A percentile compares a stretch with the other conserved stretches of the same genome.
Evolutionary conservation across 1,284 basidiomycete genomes (phyloP).

Genomic region (Heterobasidion parviporum): DNA sequence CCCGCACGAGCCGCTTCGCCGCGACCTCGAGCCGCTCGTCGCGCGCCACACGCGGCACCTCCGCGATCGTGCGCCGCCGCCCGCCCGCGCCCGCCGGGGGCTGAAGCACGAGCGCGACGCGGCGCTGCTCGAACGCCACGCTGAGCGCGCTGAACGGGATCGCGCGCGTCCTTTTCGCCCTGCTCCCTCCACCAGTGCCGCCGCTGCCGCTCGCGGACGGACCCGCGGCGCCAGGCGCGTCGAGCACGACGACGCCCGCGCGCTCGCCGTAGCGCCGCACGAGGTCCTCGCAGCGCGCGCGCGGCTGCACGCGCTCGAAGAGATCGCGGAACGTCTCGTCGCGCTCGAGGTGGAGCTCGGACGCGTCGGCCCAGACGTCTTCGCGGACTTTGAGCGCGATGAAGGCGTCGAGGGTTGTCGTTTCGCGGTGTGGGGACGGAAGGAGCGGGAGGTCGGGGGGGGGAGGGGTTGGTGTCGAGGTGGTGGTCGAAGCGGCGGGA

Average conservation of each 20-base stretch:
- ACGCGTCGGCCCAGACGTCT: conserved; percentile 65
- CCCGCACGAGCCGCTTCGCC: conserved; percentile 43
- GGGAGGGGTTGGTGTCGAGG: conserved; percentile 1
- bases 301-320: conserved; percentile 68
- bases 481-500: background rate
- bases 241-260: conserved; percentile 23
- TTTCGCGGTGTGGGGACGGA: conserved; percentile 53
- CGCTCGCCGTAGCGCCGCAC: conserved; percentile 50
- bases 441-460: conserved; percentile 13
- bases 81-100: conserved; percentile 26
- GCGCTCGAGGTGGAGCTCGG: conserved; percentile 61
- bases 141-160: conserved; percentile 48
- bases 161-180: conserved; percentile 7
- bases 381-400: conserved; percentile 70
- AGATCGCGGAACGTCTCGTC: conserved; percentile 68
- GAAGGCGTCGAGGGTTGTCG: conserved; percentile 64
- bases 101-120: conserved; percentile 45
- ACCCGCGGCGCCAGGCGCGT: conserved; percentile 25
- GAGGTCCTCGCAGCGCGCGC: conserved; percentile 64
- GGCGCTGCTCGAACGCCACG: conserved; percentile 49
- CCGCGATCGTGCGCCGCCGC: conserved; percentile 39
- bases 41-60: conserved; percentile 35
- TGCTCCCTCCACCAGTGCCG: background rate
- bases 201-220: conserved; percentile 17
- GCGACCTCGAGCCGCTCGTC: conserved; percentile 53